A percentile compares a stretch with the other conserved stretches of the same genome.
phyloP scores from a whole-genome alignment of 371 early-diverging fungal genomes.

The Mucor mucedo region DNA sequence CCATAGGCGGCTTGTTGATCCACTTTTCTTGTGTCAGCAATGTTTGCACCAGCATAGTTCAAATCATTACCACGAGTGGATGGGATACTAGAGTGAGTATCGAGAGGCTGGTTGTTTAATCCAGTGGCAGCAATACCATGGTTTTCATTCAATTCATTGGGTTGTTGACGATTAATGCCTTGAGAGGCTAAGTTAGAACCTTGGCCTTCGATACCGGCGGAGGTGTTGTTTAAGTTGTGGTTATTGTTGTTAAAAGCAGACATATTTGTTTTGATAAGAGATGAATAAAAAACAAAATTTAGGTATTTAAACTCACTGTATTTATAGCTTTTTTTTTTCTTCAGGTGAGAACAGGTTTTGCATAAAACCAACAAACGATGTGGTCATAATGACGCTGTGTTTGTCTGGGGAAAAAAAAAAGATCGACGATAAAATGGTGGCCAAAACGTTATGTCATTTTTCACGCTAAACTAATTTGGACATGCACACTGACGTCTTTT shows the following conservation, averaged over 20 bases:
- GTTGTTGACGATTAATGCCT: background rate
- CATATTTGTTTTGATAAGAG: background rate
- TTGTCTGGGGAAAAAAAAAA: too few relatives aligned
- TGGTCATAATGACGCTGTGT: too few relatives aligned
- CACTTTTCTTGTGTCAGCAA: constrained; percentile 11
- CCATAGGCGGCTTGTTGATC: constrained; percentile 12
- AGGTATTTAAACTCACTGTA: background rate
- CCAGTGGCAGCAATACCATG: constrained; percentile 37
- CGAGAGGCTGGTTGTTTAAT: constrained; percentile 6
- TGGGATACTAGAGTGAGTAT: constrained; percentile 6
- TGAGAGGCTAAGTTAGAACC: background rate
- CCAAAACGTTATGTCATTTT: too few relatives aligned
- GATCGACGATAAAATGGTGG: too few relatives aligned
- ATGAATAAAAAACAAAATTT: background rate
- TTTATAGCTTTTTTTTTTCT: too few relatives aligned
- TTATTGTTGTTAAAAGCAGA: constrained; percentile 7
- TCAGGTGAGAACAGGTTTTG: too few relatives aligned
- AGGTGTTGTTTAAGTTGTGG: constrained; percentile 4
- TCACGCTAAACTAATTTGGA: too few relatives aligned
- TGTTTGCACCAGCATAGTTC: constrained; percentile 21
- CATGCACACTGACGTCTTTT: too few relatives aligned
- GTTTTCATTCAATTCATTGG: constrained; percentile 28
- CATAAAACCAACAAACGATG: too few relatives aligned
- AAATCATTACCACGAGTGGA: background rate
- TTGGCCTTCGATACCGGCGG: constrained; percentile 3